These are phyloP conservation scores for Phytophthora macrochlamydospora DNA, from an alignment of 352 stramenopile genomes.

Conservation along the genomic window DNA sequence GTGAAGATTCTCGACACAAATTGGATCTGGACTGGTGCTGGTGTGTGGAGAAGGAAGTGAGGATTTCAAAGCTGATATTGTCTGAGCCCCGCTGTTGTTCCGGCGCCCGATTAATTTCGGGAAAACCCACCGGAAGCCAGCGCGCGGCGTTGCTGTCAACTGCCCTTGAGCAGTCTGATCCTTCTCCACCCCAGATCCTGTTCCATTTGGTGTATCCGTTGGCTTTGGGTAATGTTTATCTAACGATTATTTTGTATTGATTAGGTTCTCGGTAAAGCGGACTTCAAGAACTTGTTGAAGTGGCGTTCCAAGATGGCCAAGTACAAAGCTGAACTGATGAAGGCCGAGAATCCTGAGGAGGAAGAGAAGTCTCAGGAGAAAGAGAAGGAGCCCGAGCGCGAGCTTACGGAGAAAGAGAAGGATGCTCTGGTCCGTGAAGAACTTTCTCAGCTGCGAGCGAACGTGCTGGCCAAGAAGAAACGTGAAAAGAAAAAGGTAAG, in stretches of 20 bases:
- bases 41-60: constrained; percentile 59
- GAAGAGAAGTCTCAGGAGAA: constrained; percentile 45
- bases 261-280: constrained; percentile 96
- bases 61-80: constrained; percentile 79
- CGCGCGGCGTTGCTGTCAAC: constrained; percentile 66
- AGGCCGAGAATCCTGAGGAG: constrained; percentile 55
- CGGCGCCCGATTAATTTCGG: constrained; percentile 88
- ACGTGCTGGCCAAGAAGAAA: constrained; percentile 86
- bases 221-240: neutral
- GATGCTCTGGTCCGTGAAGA: constrained; percentile 85
- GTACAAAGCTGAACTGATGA: constrained; percentile 85
- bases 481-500: constrained; percentile 91
- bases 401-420: constrained; percentile 83
- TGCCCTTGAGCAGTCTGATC: constrained; percentile 84
- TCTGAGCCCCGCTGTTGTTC: constrained; percentile 90
- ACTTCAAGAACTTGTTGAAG: constrained; percentile 97
- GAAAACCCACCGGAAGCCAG: constrained; percentile 91
- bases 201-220: neutral
- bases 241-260: constrained; percentile 1
- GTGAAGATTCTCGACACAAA: constrained; percentile 5
- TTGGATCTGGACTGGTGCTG: neutral
- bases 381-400: constrained; percentile 44
- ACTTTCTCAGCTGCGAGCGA: constrained; percentile 77
- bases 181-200: constrained; percentile 11
- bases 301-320: constrained; percentile 96